phyloP scores from a whole-genome alignment of 2,329 filamentous ascomycete genomes.

The Aspergillus latus region DNA sequence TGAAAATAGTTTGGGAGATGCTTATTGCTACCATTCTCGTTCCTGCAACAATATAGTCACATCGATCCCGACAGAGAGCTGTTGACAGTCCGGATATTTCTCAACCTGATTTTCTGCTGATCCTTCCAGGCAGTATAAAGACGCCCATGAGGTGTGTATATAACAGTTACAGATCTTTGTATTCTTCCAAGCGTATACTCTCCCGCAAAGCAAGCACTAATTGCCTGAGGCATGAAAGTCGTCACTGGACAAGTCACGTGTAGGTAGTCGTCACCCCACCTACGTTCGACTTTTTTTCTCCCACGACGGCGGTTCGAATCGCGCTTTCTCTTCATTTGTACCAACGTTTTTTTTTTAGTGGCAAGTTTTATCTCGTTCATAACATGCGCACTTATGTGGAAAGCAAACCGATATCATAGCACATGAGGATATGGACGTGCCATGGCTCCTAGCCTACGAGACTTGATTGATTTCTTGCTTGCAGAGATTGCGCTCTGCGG shows the following conservation, averaged over 20 bases:
- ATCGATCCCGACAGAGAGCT: no score
- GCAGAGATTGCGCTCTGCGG: slow-evolving; percentile 61
- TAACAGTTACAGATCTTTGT: no score
- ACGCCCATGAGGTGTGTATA: no score
- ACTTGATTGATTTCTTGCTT: slow-evolving; percentile 58
- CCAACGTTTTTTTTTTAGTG: slow-evolving; percentile 12
- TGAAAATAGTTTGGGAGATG: no score
- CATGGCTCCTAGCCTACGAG: slow-evolving; percentile 55
- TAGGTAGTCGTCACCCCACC: background rate
- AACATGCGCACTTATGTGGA: background rate
- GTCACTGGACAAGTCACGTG: slow-evolving; percentile 5
- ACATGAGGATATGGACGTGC: slow-evolving; percentile 18
- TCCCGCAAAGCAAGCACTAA: no score
- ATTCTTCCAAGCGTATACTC: background rate
- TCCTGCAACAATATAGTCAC: no score
- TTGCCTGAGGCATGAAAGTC: slow-evolving; percentile 1
- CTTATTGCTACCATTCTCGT: no score
- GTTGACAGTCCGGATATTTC: no score
- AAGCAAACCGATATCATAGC: slow-evolving; percentile 8
- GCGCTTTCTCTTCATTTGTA: slow-evolving; percentile 16
- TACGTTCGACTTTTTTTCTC: slow-evolving; percentile 11
- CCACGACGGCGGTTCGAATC: slow-evolving; percentile 35
- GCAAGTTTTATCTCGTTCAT: background rate
- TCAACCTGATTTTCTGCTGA: no score
- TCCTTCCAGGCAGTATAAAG: no score